Evolutionary conservation across 140 eudicot species (phyloP).

Genomic region (Stevia rebaudiana): DNA sequence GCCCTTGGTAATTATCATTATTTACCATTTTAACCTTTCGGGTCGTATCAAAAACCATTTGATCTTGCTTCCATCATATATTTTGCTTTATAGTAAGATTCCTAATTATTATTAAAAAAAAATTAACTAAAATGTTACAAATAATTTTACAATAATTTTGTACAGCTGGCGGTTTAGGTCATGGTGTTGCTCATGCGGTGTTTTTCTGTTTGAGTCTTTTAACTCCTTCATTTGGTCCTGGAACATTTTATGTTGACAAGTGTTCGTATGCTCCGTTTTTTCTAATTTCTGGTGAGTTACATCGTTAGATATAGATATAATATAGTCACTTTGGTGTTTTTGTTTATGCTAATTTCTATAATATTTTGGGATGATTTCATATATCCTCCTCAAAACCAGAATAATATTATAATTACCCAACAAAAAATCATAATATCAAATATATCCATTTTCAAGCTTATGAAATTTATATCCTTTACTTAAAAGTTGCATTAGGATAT

Average conservation of each 20-base stretch:
- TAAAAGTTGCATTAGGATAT: background rate
- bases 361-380: background rate
- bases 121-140: background rate
- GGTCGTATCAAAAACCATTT: background rate
- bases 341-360: background rate
- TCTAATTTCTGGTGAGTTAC: conserved; percentile 67
- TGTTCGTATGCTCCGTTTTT: conserved; percentile 87
- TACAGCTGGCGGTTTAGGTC: conserved; percentile 98
- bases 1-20: conserved; percentile 64
- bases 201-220: conserved; percentile 90
- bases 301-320: conserved; percentile 7
- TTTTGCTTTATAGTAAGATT: background rate
- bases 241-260: conserved; percentile 77
- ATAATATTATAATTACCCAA: background rate
- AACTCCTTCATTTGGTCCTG: conserved; percentile 96
- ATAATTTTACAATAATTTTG: conserved; percentile 4
- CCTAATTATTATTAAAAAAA: background rate
- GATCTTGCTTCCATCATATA: background rate
- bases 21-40: background rate
- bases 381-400: background rate
- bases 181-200: conserved; percentile 94
- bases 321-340: conserved; percentile 1
- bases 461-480: background rate
- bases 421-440: background rate
- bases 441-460: background rate